phyloP scores from a whole-genome alignment of 257 asterid species.

The Paraleonurus japonicus region DNA sequence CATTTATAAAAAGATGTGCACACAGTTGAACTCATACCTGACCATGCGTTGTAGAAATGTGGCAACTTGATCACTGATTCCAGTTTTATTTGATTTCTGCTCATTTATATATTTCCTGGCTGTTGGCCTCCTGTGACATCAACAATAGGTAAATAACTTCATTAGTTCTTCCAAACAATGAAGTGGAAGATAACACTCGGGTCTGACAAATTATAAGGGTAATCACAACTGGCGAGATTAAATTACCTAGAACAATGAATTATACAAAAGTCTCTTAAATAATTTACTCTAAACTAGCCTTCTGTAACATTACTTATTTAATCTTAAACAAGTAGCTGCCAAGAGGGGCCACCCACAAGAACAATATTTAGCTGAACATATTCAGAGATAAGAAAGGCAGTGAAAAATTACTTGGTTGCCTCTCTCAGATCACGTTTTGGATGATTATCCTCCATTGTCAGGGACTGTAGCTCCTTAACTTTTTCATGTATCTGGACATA shows the following conservation, averaged over 20 bases:
- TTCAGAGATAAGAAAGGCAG: constrained; percentile 23
- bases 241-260: neutral
- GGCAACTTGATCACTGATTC: constrained; percentile 54
- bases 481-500: constrained; percentile 61
- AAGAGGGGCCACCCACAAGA: neutral
- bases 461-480: constrained; percentile 62
- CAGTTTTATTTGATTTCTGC: constrained; percentile 37
- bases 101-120: constrained; percentile 38
- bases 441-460: constrained; percentile 37
- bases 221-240: neutral
- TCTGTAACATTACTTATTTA: too few species aligned
- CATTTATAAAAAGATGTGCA: neutral
- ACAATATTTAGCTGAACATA: constrained; percentile 1
- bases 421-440: constrained; percentile 42
- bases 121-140: constrained; percentile 52
- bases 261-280: too few species aligned
- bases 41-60: constrained; percentile 51
- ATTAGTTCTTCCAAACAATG: constrained; percentile 10
- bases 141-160: constrained; percentile 18
- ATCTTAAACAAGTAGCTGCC: too few species aligned
- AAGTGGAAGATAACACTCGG: neutral
- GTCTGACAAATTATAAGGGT: neutral
- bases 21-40: constrained; percentile 47
- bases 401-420: constrained; percentile 51
- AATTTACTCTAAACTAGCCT: too few species aligned